Conservation (phyloP, 1,284 basidiomycete species). For the Trichosporon inkin region DNA sequence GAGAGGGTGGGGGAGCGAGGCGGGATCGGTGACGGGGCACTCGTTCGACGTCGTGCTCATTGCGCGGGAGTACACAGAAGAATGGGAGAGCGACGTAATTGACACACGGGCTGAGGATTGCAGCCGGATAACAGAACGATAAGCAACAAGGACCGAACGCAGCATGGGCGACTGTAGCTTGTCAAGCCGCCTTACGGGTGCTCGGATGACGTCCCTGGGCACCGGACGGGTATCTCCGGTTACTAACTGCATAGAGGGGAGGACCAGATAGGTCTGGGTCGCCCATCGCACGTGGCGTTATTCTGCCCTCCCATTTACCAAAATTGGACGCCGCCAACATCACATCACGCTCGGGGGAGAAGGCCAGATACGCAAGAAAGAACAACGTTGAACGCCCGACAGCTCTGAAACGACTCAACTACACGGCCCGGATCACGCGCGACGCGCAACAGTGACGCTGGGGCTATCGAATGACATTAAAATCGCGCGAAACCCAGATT, state of each 20-base stretch:
- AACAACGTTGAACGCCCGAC: neutral
- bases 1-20: conserved; percentile 55
- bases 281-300: neutral
- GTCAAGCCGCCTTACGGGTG: neutral
- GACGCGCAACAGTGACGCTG: neutral
- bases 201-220: neutral
- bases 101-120: neutral
- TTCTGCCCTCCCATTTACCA: conserved; percentile 1
- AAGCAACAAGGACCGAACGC: neutral
- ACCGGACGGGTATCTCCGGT: neutral
- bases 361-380: neutral
- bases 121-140: neutral
- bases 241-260: conserved; percentile 2
- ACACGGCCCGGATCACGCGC: neutral
- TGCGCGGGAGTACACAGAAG: neutral
- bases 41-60: conserved; percentile 19
- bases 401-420: neutral
- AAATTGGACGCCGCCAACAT: conserved; percentile 8
- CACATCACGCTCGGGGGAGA: neutral
- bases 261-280: neutral
- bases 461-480: conserved; percentile 20
- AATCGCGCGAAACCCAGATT: neutral
- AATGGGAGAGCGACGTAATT: neutral
- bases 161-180: conserved; percentile 5
- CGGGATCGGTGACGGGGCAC: conserved; percentile 34